Percentiles rank a stretch among this genome's conserved stretches.
These are phyloP conservation scores for Psilocybe cyanescens DNA, from an alignment of 768 basidiomycete species.

Conservation along the genomic window DNA sequence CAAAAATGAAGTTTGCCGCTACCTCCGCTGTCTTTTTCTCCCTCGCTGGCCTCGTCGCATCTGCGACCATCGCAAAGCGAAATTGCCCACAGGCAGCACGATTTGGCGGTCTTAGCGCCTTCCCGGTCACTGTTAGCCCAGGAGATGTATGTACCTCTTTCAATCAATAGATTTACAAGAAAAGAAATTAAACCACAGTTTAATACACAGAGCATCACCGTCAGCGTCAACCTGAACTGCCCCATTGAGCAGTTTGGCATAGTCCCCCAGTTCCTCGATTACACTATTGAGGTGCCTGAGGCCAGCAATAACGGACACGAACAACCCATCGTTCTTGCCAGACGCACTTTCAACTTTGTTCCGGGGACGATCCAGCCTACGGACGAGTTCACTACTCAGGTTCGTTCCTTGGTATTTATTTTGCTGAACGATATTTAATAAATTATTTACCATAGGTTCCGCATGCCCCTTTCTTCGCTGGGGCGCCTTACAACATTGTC, in stretches of 20 bases:
- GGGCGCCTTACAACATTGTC: not conserved
- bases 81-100: slow-evolving; percentile 8
- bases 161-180: not conserved
- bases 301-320: slow-evolving; percentile 13
- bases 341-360: not conserved
- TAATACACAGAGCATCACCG: not conserved
- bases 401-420: not conserved
- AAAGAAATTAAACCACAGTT: not conserved
- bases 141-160: slow-evolving; percentile 9
- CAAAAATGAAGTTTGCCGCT: slow-evolving; percentile 8
- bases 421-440: not conserved
- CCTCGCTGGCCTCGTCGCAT: slow-evolving; percentile 3
- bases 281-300: slow-evolving; percentile 7
- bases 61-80: slow-evolving; percentile 1
- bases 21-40: slow-evolving; percentile 4
- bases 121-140: slow-evolving; percentile 4
- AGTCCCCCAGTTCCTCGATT: slow-evolving; percentile 8
- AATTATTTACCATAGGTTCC: not conserved
- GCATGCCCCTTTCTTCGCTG: not conserved
- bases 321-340: slow-evolving; percentile 9
- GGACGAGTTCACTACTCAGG: not conserved
- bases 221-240: slow-evolving; percentile 12
- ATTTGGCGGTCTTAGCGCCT: slow-evolving; percentile 5
- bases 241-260: slow-evolving; percentile 7
- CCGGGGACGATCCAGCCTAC: not conserved